phyloP scores from a whole-genome alignment of 2,329 filamentous ascomycete genomes.

The Xylariomycetidae sp. region DNA sequence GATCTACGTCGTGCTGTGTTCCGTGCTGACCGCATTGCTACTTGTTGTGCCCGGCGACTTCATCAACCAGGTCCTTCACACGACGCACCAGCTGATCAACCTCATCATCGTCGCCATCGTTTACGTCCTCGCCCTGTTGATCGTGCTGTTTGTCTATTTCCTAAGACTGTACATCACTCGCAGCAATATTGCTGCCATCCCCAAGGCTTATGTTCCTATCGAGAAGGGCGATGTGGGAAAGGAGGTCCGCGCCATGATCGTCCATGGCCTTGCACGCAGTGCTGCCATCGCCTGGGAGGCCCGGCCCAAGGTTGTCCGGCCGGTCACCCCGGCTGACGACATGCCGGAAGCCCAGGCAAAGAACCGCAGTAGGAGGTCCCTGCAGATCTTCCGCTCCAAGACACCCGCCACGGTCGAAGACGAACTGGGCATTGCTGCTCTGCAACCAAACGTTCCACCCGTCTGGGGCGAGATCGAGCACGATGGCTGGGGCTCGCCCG shows the following conservation, averaged over 20 bases:
- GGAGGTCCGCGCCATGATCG: slow-evolving; percentile 69
- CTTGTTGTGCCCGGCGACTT: slow-evolving; percentile 75
- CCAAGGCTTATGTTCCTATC: slow-evolving; percentile 78
- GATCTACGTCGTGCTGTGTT: slow-evolving; percentile 68
- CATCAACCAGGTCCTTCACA: slow-evolving; percentile 68
- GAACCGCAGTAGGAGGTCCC: slow-evolving; percentile 8
- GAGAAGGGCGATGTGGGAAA: slow-evolving; percentile 77
- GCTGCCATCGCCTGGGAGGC: slow-evolving; percentile 76
- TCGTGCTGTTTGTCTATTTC: slow-evolving; percentile 72
- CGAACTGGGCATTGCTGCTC: slow-evolving; percentile 41
- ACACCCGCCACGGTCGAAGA: slow-evolving; percentile 33
- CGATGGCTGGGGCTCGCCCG: slow-evolving; percentile 80
- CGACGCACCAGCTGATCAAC: slow-evolving; percentile 61
- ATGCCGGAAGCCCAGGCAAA: not conserved
- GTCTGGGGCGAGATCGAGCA: slow-evolving; percentile 84
- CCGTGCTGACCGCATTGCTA: slow-evolving; percentile 67
- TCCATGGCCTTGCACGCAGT: slow-evolving; percentile 65
- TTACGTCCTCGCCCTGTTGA: slow-evolving; percentile 65
- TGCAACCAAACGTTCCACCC: slow-evolving; percentile 40
- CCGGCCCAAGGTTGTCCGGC: slow-evolving; percentile 53
- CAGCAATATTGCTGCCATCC: slow-evolving; percentile 72
- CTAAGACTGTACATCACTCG: slow-evolving; percentile 83
- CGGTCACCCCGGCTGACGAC: not conserved
- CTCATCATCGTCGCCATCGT: slow-evolving; percentile 73
- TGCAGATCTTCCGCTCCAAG: slow-evolving; percentile 22